Conservation (phyloP, 176 grass and related monocot species). For the Juncus inflexus region DNA sequence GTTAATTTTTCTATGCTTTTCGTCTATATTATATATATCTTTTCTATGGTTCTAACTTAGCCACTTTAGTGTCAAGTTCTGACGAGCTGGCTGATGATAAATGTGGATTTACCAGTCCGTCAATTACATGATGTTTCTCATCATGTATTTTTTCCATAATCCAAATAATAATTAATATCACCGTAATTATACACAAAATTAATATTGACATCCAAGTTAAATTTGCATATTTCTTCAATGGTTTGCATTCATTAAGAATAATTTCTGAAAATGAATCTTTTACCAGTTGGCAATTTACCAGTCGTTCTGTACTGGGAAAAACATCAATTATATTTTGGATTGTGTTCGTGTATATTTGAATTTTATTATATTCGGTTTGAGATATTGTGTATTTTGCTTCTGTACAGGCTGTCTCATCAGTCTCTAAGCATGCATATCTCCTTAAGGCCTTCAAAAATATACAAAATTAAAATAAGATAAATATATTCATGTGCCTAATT, state of each 20-base stretch:
- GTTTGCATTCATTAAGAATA: slow-evolving; percentile 53
- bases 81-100: slow-evolving; percentile 4
- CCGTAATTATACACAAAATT: slow-evolving; percentile 36
- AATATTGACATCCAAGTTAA: slow-evolving; percentile 47
- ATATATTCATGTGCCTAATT: not conserved
- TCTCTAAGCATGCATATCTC: slow-evolving; percentile 67
- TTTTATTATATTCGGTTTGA: slow-evolving; percentile 63
- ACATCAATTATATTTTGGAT: slow-evolving; percentile 81
- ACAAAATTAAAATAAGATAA: not conserved
- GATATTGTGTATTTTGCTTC: slow-evolving; percentile 48
- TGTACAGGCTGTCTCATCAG: slow-evolving; percentile 38
- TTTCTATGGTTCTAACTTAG: not conserved
- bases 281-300: slow-evolving; percentile 65
- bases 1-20: not conserved
- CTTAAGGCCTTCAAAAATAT: slow-evolving; percentile 44
- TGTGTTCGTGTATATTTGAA: slow-evolving; percentile 72
- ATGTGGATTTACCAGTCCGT: slow-evolving; percentile 20
- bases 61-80: not conserved
- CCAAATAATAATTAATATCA: slow-evolving; percentile 27
- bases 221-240: slow-evolving; percentile 38
- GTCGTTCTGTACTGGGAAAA: slow-evolving; percentile 77
- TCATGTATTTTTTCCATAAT: slow-evolving; percentile 20
- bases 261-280: slow-evolving; percentile 73
- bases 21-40: not conserved
- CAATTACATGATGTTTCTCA: not conserved